Evolutionary conservation across 2,329 filamentous ascomycete species (phyloP), one percentile per base, ranked within the genome.

Genomic region (Cercospora zeina): DNA sequence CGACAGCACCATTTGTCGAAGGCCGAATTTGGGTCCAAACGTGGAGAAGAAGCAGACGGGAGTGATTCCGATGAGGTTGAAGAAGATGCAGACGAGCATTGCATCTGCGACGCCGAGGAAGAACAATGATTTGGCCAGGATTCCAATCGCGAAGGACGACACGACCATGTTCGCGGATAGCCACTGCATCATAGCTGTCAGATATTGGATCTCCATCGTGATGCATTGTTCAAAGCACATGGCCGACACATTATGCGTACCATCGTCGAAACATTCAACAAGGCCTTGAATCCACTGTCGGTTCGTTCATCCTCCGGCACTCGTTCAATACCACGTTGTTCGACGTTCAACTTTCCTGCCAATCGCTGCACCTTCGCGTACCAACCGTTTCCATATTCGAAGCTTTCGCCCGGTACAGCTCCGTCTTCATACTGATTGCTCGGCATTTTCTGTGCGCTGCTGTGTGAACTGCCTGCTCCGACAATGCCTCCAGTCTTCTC

Each of bases 1-100:
- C 10, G 87, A 87, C n/a, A 93, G 80, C 1, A 92, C 88, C 87
- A 93, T 91, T 72, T 92, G 90, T 59, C 90, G 85, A 66, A 92
- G 80, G 3, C 89, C 90, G 67, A 91, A 91, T 8, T 79, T 78
- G 2, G 90, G 87, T 2, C 90, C 89, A 71, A 92, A 91, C 16
- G 85, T 89, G 1, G 87, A 89, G 79, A 92, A 92, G 76, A 88
- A 91, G 71, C 85, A 88, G 14, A 91, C 89, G 0, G 89, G 87
- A 54, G 87, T 71, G 54, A 89, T 82, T n/a, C 87, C 89, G 9
- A 93, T 78, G 4, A 91, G 72, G 69, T 92, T 93, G 78, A 93
- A 84, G 77, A 92, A 90, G 57, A 93, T 74, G 62, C 89, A 87
- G 33, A 87, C 83, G 50, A 93, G 77, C 34, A 89, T 85, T 7